Evolutionary conservation across 169 alveolate genomes (phyloP), one percentile per base, ranked within the genome.

Genomic region (Plasmodium ovale): DNA sequence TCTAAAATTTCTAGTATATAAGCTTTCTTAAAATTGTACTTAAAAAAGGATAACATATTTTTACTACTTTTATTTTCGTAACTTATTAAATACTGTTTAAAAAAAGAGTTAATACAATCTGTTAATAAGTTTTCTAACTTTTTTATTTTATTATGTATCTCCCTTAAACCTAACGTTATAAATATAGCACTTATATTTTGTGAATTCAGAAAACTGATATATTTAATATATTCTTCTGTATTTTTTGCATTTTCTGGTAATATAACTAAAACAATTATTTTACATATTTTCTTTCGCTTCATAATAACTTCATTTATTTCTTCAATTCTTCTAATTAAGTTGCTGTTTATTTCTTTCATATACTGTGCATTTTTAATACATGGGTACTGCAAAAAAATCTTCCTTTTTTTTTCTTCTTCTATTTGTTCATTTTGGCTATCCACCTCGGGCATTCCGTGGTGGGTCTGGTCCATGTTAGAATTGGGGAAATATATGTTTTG

Each of bases 11-110:
- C 90, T 42, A 82, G 49, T 49, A 82, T 69, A 53, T 82, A 82
- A 29, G 90, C 90, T 54, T 82, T 82, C 29, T 82, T 82, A 65
- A 82, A 82, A 64, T 82, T 82, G 53, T 82, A 82, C 4, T 65
- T 82, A 82, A 82, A 82, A 64, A 82, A 82, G 19, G 37, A 6
- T 39, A 65, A 39, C 7, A 82, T 33, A 56, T 65, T 82, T 51
- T 65, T 69, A 49, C 60, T 37, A 51, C 84, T 65, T 53, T 82
- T 82, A 23, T 71, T 65, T 56, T 82, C 90, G 37, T 64, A 82
- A 56, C 51, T 82, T 19, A 82, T 35, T 82, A 82, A 65, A 69
- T 82, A 69, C 44, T 82, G 84, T 65, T 82, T 82, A 65, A 82
- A 82, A 64, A 82, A 82, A 37, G 84, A 37, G 33, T 51, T 82